A percentile compares a stretch with the other conserved stretches of the same genome.
Evolutionary conservation across 176 grass and related monocot species (phyloP).

Genomic region (Bothriochloa decipiens): DNA sequence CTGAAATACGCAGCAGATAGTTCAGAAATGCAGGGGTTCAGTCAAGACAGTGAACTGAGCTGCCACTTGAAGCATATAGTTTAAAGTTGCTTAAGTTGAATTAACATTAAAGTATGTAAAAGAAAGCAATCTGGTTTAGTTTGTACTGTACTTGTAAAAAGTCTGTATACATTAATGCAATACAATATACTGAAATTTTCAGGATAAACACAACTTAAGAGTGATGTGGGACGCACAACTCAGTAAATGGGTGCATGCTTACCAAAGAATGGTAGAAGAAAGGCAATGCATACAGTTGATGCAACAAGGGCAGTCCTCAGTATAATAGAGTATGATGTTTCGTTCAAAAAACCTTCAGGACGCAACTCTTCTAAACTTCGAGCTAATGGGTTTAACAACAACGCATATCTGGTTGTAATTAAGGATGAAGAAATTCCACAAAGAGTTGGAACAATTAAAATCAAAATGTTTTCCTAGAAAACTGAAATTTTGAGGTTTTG

Average conservation of each 20-base stretch:
- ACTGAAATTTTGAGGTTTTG: background rate
- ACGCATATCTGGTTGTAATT: constrained; percentile 72
- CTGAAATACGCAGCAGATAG: constrained; percentile 53
- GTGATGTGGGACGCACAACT: background rate
- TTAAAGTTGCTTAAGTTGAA: background rate
- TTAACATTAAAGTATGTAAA: background rate
- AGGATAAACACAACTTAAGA: background rate
- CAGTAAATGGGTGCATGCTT: constrained; percentile 28
- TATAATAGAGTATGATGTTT: constrained; percentile 54
- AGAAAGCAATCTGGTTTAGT: background rate
- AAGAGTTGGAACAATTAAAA: constrained; percentile 14
- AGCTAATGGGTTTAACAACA: constrained; percentile 83
- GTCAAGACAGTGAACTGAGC: background rate
- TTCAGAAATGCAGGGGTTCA: constrained; percentile 28
- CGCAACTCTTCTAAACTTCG: constrained; percentile 90
- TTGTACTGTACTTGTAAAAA: background rate
- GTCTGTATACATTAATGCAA: background rate
- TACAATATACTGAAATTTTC: background rate
- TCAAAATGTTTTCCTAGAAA: constrained; percentile 27
- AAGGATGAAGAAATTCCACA: constrained; percentile 44
- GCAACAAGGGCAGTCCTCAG: constrained; percentile 72
- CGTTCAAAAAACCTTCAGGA: constrained; percentile 51
- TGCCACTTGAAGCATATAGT: background rate
- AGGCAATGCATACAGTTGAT: constrained; percentile 84
- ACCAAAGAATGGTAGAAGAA: constrained; percentile 93